A percentile compares a stretch with the other conserved stretches of the same genome.
phyloP scores from a whole-genome alignment of 2,329 filamentous ascomycete genomes.

The Aspergillus thermomutatus region DNA sequence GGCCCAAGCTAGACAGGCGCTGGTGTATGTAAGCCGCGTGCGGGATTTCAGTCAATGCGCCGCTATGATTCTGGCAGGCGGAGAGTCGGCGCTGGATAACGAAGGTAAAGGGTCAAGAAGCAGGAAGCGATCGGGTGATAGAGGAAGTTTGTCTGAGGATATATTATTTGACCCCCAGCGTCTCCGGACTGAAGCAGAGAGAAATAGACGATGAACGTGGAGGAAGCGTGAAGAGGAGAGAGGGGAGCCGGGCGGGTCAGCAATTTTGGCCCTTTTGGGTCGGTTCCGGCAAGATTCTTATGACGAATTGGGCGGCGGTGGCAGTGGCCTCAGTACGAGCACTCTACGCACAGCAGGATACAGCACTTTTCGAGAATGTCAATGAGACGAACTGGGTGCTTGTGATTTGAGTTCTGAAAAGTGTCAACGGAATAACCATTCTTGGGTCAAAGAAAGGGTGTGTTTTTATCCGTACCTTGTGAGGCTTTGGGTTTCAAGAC shows the following conservation, averaged over 20 bases:
- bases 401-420: too few species aligned
- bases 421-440: too few species aligned
- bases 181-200: neutral
- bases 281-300: neutral
- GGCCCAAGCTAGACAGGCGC: neutral
- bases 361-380: too few species aligned
- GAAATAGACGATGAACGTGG: constrained; percentile 9
- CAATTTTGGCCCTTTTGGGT: neutral
- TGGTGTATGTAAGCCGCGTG: constrained; percentile 18
- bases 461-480: too few species aligned
- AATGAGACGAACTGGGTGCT: too few species aligned
- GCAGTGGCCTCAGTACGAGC: too few species aligned
- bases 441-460: too few species aligned
- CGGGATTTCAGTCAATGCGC: constrained; percentile 7
- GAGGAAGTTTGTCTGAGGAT: neutral
- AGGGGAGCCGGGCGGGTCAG: constrained; percentile 4
- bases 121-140: too few species aligned
- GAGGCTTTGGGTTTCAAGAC: too few species aligned
- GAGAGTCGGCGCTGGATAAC: neutral
- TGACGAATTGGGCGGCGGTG: neutral
- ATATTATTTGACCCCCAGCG: neutral
- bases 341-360: too few species aligned
- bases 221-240: constrained; percentile 11
- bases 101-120: too few species aligned
- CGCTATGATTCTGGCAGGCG: neutral